phyloP scores from a whole-genome alignment of 2,329 filamentous ascomycete genomes.

The Periconia sp. region DNA sequence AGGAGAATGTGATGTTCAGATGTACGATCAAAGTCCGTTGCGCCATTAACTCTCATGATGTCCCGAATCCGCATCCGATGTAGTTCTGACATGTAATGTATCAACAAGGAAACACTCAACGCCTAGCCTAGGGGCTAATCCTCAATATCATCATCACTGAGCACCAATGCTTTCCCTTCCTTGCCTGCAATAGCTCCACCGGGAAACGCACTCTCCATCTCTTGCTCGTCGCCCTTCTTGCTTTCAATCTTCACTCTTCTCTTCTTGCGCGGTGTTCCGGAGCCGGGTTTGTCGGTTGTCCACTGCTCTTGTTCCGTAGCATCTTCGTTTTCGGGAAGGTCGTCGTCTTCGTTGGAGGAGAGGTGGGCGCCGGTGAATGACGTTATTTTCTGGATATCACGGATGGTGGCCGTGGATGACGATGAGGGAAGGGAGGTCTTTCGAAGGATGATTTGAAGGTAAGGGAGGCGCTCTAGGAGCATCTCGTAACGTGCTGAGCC shows the following conservation, averaged over 20 bases:
- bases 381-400: conserved; percentile 71
- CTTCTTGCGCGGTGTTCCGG: conserved; percentile 30
- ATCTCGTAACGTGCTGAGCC: conserved; percentile 72
- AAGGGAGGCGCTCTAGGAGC: conserved; percentile 85
- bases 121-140: too few species aligned
- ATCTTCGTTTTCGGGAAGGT: conserved; percentile 43
- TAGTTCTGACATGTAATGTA: too few species aligned
- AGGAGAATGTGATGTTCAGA: too few species aligned
- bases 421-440: conserved; percentile 10
- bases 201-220: conserved; percentile 29
- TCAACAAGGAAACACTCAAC: too few species aligned
- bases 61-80: too few species aligned
- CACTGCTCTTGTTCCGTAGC: conserved; percentile 47
- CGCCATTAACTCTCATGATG: too few species aligned
- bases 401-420: conserved; percentile 43
- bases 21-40: too few species aligned
- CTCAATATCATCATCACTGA: conserved; percentile 57
- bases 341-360: conserved; percentile 20
- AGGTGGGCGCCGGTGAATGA: conserved; percentile 58
- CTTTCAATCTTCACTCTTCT: conserved; percentile 24
- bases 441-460: conserved; percentile 71
- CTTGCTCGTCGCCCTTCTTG: conserved; percentile 17
- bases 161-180: conserved; percentile 44
- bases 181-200: conserved; percentile 25
- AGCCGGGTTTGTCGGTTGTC: conserved; percentile 50